phyloP scores from a whole-genome alignment of 2,329 filamentous ascomycete species.

The Nigrospora osmanthi region DNA sequence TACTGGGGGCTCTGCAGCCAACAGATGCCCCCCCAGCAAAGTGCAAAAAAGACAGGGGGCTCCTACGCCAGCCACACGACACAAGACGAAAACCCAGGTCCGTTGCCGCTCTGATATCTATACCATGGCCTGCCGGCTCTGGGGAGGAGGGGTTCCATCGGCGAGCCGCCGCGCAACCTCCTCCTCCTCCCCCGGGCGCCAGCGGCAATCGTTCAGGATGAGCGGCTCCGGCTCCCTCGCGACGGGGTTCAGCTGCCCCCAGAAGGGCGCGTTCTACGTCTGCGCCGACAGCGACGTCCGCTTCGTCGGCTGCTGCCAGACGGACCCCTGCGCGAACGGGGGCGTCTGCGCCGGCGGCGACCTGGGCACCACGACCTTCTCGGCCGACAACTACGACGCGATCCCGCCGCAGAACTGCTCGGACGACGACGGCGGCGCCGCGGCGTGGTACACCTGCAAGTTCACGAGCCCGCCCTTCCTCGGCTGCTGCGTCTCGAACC shows the following conservation, averaged over 20 bases:
- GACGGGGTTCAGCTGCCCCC: slow-evolving; percentile 8
- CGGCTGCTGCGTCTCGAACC: slow-evolving; percentile 13
- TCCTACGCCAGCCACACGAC: too few species aligned
- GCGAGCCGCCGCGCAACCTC: too few species aligned
- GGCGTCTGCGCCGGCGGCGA: slow-evolving; percentile 4
- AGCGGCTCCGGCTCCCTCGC: background rate
- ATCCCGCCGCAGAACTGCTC: slow-evolving; percentile 9
- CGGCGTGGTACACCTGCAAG: slow-evolving; percentile 14
- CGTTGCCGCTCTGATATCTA: background rate
- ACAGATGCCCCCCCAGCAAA: too few species aligned
- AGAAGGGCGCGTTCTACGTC: slow-evolving; percentile 11
- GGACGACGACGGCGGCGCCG: background rate
- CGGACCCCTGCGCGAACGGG: slow-evolving; percentile 9
- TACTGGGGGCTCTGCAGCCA: too few species aligned
- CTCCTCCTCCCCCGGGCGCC: too few species aligned
- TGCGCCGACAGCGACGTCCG: slow-evolving; percentile 8
- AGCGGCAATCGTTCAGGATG: background rate
- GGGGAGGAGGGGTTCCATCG: too few species aligned
- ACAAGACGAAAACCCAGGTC: background rate
- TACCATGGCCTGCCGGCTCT: too few species aligned
- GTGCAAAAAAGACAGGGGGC: too few species aligned
- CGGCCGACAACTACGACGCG: slow-evolving; percentile 2
- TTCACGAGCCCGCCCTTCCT: slow-evolving; percentile 8
- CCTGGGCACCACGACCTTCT: slow-evolving; percentile 8
- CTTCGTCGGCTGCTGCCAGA: slow-evolving; percentile 14